Conservation (phyloP, 345 rosid genomes). For the Salix viminalis region DNA sequence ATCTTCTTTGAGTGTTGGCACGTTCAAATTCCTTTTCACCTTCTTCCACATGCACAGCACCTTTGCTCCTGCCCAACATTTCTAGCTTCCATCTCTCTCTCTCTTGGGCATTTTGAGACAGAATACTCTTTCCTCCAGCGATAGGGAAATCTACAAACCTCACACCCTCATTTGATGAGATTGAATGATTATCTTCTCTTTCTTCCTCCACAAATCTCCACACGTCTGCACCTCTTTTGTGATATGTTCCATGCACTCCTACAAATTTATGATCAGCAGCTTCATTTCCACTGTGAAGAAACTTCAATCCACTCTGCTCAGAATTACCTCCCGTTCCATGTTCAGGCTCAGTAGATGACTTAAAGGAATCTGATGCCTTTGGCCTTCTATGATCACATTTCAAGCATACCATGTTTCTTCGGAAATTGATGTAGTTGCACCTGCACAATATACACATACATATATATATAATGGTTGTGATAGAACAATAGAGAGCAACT, state of each 20-base stretch:
- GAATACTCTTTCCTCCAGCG: slow-evolving; percentile 49
- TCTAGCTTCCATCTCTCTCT: slow-evolving; percentile 52
- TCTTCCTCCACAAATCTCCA: slow-evolving; percentile 59
- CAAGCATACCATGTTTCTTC: slow-evolving; percentile 74
- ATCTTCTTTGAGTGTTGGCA: slow-evolving; percentile 20
- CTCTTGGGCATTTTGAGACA: slow-evolving; percentile 36
- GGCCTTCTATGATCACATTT: slow-evolving; percentile 77
- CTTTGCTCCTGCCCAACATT: slow-evolving; percentile 35
- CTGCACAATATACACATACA: slow-evolving; percentile 15
- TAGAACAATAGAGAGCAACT: not conserved
- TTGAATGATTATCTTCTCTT: slow-evolving; percentile 11
- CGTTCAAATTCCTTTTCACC: slow-evolving; percentile 16
- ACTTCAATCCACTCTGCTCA: not conserved
- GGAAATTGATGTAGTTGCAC: slow-evolving; percentile 79
- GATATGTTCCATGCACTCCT: slow-evolving; percentile 10
- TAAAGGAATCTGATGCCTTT: slow-evolving; percentile 40
- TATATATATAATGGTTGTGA: not conserved
- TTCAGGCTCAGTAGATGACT: slow-evolving; percentile 11
- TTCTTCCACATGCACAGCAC: slow-evolving; percentile 13
- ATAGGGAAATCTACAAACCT: slow-evolving; percentile 49
- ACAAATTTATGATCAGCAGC: not conserved
- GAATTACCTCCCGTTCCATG: slow-evolving; percentile 1
- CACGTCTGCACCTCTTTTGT: slow-evolving; percentile 15
- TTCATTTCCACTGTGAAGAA: not conserved
- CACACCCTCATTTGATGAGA: slow-evolving; percentile 21